A percentile compares a stretch with the other conserved stretches of the same genome.
phyloP scores from a whole-genome alignment of 163 green algal genomes.

The Scenedesmus sp. region DNA sequence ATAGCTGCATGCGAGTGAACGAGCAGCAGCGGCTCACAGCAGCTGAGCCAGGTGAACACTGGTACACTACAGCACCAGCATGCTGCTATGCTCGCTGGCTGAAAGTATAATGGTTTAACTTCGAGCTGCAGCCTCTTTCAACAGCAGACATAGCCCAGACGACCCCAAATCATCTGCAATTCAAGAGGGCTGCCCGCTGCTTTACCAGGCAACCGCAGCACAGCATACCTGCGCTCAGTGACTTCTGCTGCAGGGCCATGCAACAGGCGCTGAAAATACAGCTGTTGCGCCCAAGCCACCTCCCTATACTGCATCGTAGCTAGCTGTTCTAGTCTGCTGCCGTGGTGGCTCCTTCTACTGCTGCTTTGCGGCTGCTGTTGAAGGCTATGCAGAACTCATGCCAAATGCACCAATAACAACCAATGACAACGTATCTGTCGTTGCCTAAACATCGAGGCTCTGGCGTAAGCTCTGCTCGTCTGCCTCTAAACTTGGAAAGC shows the following conservation, averaged over 20 bases:
- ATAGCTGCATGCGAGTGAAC: background rate
- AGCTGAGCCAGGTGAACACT: background rate
- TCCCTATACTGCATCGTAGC: conserved; percentile 47
- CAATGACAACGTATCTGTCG: background rate
- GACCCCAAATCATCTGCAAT: background rate
- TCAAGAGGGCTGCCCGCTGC: no score
- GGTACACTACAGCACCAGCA: background rate
- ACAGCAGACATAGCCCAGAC: background rate
- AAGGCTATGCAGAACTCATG: background rate
- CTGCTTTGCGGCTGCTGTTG: background rate
- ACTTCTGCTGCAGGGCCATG: conserved; percentile 48
- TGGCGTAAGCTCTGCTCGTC: no score
- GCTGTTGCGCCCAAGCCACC: conserved; percentile 33
- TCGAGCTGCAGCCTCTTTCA: background rate
- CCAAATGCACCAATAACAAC: background rate
- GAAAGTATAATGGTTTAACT: background rate
- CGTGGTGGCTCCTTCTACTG: background rate
- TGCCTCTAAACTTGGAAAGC: no score
- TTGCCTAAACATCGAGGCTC: no score
- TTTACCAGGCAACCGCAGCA: background rate
- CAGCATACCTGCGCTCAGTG: conserved; percentile 35
- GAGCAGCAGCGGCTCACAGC: background rate
- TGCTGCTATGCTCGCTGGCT: background rate
- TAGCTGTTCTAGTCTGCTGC: background rate
- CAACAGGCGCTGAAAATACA: conserved; percentile 36